Percentiles rank a stretch among this genome's conserved stretches.
phyloP scores from a whole-genome alignment of 2,329 filamentous ascomycete species.

The Colletotrichum gigasporum region DNA sequence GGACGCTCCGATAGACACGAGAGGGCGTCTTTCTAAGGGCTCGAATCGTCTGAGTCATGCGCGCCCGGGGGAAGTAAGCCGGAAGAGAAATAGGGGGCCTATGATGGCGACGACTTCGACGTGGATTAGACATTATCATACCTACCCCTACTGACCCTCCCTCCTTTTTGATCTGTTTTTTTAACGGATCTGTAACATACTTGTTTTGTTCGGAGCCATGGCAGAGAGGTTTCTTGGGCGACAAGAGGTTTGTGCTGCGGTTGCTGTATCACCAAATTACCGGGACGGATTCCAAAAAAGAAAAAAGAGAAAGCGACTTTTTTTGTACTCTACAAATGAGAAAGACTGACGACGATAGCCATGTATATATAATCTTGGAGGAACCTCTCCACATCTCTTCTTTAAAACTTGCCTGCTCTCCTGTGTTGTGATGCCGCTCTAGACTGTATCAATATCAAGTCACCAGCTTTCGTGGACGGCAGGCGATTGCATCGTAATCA shows the following conservation, averaged over 20 bases:
- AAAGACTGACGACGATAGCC: slow-evolving; percentile 1
- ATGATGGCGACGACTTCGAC: not conserved
- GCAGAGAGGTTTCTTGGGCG: slow-evolving; percentile 7
- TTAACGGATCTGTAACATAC: slow-evolving; percentile 21
- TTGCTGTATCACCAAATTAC: slow-evolving; percentile 9
- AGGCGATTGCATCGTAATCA: too few relatives aligned
- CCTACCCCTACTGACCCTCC: not conserved
- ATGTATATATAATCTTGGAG: slow-evolving; percentile 26
- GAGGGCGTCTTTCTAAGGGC: slow-evolving; percentile 10
- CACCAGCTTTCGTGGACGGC: not conserved
- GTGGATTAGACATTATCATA: slow-evolving; percentile 4
- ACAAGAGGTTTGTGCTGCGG: not conserved
- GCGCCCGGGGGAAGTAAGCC: too few relatives aligned
- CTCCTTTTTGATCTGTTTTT: slow-evolving; percentile 12
- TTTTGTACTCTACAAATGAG: slow-evolving; percentile 5
- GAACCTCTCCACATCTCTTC: slow-evolving; percentile 22
- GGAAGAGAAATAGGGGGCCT: not conserved
- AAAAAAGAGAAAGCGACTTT: not conserved
- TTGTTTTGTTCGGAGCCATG: slow-evolving; percentile 8
- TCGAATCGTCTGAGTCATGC: too few relatives aligned
- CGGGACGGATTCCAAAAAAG: not conserved
- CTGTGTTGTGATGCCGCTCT: not conserved
- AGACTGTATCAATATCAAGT: too few relatives aligned
- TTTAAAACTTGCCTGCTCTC: not conserved
- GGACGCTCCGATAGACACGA: not conserved